These are phyloP conservation scores for Sclerospora graminicola DNA, from an alignment of 352 stramenopile genomes.

Conservation along the genomic window DNA sequence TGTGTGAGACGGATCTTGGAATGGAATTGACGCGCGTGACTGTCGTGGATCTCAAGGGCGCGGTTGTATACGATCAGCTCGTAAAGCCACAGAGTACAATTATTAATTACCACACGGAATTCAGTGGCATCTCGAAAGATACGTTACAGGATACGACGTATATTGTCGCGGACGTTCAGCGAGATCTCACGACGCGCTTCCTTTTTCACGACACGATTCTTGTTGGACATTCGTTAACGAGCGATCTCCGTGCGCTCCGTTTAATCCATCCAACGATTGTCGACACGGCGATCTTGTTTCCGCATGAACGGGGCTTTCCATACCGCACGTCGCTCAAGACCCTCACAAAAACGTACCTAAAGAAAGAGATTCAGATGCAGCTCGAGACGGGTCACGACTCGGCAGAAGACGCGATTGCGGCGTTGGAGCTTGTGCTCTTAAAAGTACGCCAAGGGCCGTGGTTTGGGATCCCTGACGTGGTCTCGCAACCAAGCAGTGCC, in stretches of 20 bases:
- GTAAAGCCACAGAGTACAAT: slow-evolving; percentile 80
- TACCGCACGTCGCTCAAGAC: slow-evolving; percentile 80
- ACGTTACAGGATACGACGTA: slow-evolving; percentile 42
- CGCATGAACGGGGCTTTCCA: slow-evolving; percentile 72
- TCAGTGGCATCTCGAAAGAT: slow-evolving; percentile 81
- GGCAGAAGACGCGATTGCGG: slow-evolving; percentile 67
- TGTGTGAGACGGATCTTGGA: slow-evolving; percentile 82
- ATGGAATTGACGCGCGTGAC: slow-evolving; percentile 79
- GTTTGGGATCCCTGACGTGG: slow-evolving; percentile 54
- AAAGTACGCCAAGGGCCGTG: slow-evolving; percentile 59
- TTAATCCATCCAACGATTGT: slow-evolving; percentile 60
- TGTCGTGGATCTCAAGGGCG: slow-evolving; percentile 43
- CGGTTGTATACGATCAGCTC: slow-evolving; percentile 73
- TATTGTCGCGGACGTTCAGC: slow-evolving; percentile 67
- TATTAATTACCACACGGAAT: slow-evolving; percentile 86
- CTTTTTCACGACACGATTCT: slow-evolving; percentile 70
- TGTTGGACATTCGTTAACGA: slow-evolving; percentile 82
- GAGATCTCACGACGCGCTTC: slow-evolving; percentile 38
- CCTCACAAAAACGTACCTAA: slow-evolving; percentile 74
- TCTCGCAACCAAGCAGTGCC: slow-evolving; percentile 25
- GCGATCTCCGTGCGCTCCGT: slow-evolving; percentile 66
- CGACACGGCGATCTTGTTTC: slow-evolving; percentile 78
- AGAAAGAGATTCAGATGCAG: slow-evolving; percentile 67
- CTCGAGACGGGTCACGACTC: slow-evolving; percentile 67
- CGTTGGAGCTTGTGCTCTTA: slow-evolving; percentile 65